These are phyloP conservation scores for Straminergon stramineum DNA, from an alignment of 225 moss, liverwort and hornwort species.

Conservation along the genomic window DNA sequence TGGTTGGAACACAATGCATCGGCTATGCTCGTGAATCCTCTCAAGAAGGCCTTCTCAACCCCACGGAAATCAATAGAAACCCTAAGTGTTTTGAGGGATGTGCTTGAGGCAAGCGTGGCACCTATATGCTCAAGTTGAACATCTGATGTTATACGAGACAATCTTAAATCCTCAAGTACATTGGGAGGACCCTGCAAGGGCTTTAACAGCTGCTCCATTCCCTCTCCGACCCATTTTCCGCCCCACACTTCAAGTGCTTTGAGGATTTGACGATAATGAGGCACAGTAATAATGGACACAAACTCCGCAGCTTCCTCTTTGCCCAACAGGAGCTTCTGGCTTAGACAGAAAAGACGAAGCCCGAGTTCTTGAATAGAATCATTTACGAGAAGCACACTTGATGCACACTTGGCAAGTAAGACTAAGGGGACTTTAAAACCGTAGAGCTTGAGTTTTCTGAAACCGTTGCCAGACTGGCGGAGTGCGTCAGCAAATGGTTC, in stretches of 20 bases:
- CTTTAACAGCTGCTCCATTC: neutral
- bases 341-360: rapidly evolving
- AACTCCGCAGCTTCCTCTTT: neutral
- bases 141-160: rapidly evolving
- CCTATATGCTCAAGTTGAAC: neutral
- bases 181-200: neutral
- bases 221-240: neutral
- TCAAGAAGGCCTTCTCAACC: rapidly evolving
- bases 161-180: rapidly evolving
- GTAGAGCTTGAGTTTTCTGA: rapidly evolving
- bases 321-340: neutral
- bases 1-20: neutral
- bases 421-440: rapidly evolving
- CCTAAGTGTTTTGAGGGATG: rapidly evolving
- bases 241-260: no score
- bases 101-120: neutral
- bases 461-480: neutral
- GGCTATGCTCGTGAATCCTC: neutral
- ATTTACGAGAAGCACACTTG: neutral
- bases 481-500: neutral
- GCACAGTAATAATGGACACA: neutral
- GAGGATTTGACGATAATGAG: neutral
- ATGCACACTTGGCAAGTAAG: neutral
- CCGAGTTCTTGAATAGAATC: neutral
- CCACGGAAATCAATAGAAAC: rapidly evolving